A percentile compares a stretch with the other conserved stretches of the same genome.
These are phyloP conservation scores for Pythium aphanidermatum DNA, from an alignment of 352 stramenopile species.

Conservation along the genomic window DNA sequence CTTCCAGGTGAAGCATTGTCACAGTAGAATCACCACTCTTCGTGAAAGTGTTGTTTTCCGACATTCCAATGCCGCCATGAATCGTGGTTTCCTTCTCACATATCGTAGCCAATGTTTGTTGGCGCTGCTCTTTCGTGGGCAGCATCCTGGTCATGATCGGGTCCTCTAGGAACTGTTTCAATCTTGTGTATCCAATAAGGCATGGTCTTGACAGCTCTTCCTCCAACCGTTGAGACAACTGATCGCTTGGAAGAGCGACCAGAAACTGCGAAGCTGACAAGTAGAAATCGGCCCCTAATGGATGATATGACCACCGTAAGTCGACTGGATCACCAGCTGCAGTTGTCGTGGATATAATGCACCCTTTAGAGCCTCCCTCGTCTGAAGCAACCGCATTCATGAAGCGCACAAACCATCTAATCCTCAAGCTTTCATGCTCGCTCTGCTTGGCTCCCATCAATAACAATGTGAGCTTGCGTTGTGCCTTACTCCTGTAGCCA, in stretches of 20 bases:
- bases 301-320: constrained; percentile 22
- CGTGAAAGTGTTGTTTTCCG: constrained; percentile 14
- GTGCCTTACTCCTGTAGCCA: constrained; percentile 51
- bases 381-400: no score
- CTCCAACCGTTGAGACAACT: constrained; percentile 36
- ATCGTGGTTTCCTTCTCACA: constrained; percentile 23
- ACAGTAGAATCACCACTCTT: constrained; percentile 10
- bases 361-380: no score
- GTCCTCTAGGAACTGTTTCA: constrained; percentile 43
- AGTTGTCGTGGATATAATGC: not conserved
- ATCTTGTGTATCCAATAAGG: constrained; percentile 28
- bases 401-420: constrained; percentile 67
- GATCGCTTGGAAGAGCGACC: constrained; percentile 21
- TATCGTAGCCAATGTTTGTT: constrained; percentile 27
- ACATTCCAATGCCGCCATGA: no score
- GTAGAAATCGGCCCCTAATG: constrained; percentile 51
- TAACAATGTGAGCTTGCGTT: constrained; percentile 46
- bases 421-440: constrained; percentile 37
- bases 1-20: constrained; percentile 49
- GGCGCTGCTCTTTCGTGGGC: constrained; percentile 39
- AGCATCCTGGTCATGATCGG: constrained; percentile 38
- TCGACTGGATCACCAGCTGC: not conserved
- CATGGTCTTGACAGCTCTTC: constrained; percentile 41
- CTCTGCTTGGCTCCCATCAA: constrained; percentile 36
- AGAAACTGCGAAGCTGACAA: constrained; percentile 40